phyloP scores from a whole-genome alignment of 2,329 filamentous ascomycete species.

The Aspergillus terreus region DNA sequence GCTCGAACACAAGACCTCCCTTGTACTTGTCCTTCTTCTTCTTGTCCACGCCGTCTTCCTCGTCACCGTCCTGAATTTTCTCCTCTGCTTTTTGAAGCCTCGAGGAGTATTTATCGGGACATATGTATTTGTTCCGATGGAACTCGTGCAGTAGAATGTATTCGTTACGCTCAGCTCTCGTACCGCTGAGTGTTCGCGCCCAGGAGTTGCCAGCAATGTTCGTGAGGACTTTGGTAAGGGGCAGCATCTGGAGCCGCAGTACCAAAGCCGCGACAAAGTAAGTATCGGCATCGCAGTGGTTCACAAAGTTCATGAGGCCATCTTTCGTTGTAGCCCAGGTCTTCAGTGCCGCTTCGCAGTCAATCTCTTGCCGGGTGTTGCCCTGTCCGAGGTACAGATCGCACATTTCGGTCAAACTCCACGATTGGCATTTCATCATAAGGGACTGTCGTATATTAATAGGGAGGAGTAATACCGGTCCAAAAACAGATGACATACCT shows the following conservation, averaged over 20 bases:
- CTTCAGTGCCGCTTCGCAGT: slow-evolving; percentile 81
- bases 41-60: slow-evolving; percentile 61
- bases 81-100: slow-evolving; percentile 72
- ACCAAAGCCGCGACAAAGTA: slow-evolving; percentile 93
- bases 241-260: slow-evolving; percentile 83
- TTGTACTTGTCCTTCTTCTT: slow-evolving; percentile 99
- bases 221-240: slow-evolving; percentile 89
- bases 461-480: not conserved
- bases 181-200: slow-evolving; percentile 93
- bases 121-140: slow-evolving; percentile 94
- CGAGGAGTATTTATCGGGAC: slow-evolving; percentile 86
- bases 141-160: slow-evolving; percentile 99
- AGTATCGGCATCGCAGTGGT: slow-evolving; percentile 91
- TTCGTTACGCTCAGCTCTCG: slow-evolving; percentile 94
- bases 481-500: slow-evolving; percentile 43
- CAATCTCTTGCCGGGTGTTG: slow-evolving; percentile 74
- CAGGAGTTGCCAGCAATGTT: slow-evolving; percentile 97
- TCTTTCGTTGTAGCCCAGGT: slow-evolving; percentile 80
- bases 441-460: slow-evolving; percentile 56
- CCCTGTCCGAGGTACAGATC: slow-evolving; percentile 75
- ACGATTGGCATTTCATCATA: slow-evolving; percentile 96
- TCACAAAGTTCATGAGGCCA: slow-evolving; percentile 88
- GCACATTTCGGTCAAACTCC: slow-evolving; percentile 98
- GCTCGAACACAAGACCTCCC: slow-evolving; percentile 96
- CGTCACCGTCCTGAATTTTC: slow-evolving; percentile 63